These are phyloP conservation scores for Beauveria bassiana DNA, from an alignment of 2,329 filamentous ascomycete species.

Conservation along the genomic window DNA sequence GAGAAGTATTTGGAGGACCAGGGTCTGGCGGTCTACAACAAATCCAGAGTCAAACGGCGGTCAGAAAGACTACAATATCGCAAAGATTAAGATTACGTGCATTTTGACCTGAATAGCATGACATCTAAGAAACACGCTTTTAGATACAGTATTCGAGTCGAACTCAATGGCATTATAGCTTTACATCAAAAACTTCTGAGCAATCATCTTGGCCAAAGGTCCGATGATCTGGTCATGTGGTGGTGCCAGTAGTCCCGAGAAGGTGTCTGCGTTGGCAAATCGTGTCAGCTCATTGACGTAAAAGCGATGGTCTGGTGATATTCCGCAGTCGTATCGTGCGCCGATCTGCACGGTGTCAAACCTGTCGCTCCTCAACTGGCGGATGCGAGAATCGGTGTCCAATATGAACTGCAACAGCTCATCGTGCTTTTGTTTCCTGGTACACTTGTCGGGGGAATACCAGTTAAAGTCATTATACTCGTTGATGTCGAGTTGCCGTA, in stretches of 20 bases:
- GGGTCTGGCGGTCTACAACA: background rate
- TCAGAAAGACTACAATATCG: background rate
- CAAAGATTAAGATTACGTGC: background rate
- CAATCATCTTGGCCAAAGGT: conserved; percentile 5
- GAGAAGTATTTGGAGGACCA: background rate
- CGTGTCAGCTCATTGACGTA: background rate
- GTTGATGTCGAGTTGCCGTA: background rate
- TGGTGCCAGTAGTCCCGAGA: conserved; percentile 3
- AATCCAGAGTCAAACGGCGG: background rate
- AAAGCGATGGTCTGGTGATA: background rate
- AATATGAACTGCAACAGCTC: background rate
- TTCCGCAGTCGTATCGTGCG: background rate
- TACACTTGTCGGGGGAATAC: background rate
- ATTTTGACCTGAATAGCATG: too few relatives aligned
- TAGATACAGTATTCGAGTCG: background rate
- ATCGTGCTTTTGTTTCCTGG: background rate
- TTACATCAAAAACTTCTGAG: background rate
- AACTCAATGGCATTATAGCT: background rate
- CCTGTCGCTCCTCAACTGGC: background rate
- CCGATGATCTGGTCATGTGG: conserved; percentile 1
- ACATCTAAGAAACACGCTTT: background rate
- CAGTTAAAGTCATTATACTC: background rate
- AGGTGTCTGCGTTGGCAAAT: conserved; percentile 2
- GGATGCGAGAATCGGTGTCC: background rate
- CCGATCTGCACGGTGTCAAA: conserved; percentile 4